These are phyloP conservation scores for Litsea cubeba DNA, from an alignment of 164 flowering plant species.

Conservation along the genomic window DNA sequence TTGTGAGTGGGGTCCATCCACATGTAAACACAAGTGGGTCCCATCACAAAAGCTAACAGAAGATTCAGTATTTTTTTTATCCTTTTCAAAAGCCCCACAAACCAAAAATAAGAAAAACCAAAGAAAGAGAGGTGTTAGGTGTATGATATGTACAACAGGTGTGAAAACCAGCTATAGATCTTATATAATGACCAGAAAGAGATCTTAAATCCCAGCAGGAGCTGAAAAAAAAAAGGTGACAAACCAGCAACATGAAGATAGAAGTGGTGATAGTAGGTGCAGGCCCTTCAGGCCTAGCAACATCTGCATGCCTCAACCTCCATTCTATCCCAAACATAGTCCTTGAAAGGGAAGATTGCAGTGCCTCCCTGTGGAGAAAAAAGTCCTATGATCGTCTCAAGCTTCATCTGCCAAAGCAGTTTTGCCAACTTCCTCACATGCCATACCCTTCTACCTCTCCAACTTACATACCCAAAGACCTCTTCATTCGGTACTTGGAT, in stretches of 20 bases:
- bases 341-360: slow-evolving; percentile 33
- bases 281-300: slow-evolving; percentile 25
- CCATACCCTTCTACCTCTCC: slow-evolving; percentile 20
- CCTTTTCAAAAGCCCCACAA: too few species aligned
- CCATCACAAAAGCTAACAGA: too few species aligned
- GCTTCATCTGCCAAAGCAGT: slow-evolving; percentile 36
- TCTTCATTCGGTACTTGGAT: slow-evolving; percentile 30
- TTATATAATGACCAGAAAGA: too few species aligned
- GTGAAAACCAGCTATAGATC: too few species aligned
- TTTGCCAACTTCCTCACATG: slow-evolving; percentile 32
- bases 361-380: slow-evolving; percentile 28
- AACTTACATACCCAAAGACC: slow-evolving; percentile 19
- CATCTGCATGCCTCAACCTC: slow-evolving; percentile 26
- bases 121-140: too few species aligned
- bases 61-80: too few species aligned
- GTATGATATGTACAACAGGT: too few species aligned
- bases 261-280: slow-evolving; percentile 18
- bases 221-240: too few species aligned
- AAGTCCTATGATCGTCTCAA: slow-evolving; percentile 31
- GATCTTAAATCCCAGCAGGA: too few species aligned
- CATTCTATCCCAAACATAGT: slow-evolving; percentile 21
- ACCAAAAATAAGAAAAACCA: too few species aligned
- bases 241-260: slow-evolving; percentile 1
- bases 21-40: too few species aligned
- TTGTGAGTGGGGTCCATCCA: too few species aligned